Percentiles rank a stretch among this genome's conserved stretches.
These are phyloP conservation scores for Meredithiella fracta DNA, from an alignment of 2,329 filamentous ascomycete genomes.

Conservation along the genomic window DNA sequence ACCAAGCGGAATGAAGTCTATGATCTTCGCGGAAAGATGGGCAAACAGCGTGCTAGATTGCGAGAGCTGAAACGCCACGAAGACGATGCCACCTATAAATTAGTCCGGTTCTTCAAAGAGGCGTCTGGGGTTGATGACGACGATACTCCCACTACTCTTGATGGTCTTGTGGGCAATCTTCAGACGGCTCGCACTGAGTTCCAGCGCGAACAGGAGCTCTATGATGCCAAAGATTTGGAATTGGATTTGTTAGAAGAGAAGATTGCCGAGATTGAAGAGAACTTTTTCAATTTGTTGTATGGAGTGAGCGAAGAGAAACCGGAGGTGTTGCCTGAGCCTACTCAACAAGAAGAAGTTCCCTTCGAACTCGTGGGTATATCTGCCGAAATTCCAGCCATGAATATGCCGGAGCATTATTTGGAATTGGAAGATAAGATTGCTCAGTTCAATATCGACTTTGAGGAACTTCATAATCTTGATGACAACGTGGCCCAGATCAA, in stretches of 20 bases:
- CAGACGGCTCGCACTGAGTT: conserved; percentile 25
- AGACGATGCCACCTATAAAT: conserved; percentile 1
- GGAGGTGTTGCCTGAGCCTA: not conserved
- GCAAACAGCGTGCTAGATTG: not conserved
- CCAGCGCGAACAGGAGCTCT: conserved; percentile 22
- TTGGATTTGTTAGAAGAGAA: conserved; percentile 24
- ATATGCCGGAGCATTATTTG: conserved; percentile 20
- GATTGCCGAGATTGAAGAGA: conserved; percentile 19
- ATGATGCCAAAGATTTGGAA: conserved; percentile 23
- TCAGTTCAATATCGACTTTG: conserved; percentile 30
- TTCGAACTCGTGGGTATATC: conserved; percentile 23
- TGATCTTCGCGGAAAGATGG: conserved; percentile 5
- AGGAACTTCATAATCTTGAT: conserved; percentile 29
- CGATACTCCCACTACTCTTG: not conserved
- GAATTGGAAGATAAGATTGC: conserved; percentile 28
- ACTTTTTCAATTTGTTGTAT: conserved; percentile 23
- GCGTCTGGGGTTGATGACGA: not conserved
- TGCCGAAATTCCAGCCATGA: conserved; percentile 21
- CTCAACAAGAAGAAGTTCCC: conserved; percentile 18
- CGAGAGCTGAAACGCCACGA: not conserved
- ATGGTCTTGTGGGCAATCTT: conserved; percentile 21
- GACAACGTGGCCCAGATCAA: not conserved
- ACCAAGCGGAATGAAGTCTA: not conserved
- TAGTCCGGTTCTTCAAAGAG: not conserved
- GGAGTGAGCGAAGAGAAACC: conserved; percentile 12